Evolutionary conservation across 352 stramenopile genomes (phyloP).

Genomic region (Phytophthora melonis): DNA sequence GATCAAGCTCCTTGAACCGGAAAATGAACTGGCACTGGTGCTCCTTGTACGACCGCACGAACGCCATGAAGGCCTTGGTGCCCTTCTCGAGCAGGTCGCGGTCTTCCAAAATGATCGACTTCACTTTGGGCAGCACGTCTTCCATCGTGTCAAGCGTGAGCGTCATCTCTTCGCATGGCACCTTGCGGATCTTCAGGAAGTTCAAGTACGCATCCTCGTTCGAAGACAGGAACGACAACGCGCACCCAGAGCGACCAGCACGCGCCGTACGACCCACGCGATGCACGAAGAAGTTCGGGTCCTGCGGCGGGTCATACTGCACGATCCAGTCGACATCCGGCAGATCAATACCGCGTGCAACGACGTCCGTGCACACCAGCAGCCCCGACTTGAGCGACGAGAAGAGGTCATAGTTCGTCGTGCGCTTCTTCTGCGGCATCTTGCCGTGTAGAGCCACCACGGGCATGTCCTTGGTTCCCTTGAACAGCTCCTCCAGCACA

Average conservation of each 20-base stretch:
- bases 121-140: slow-evolving; percentile 92
- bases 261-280: slow-evolving; percentile 97
- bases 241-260: slow-evolving; percentile 93
- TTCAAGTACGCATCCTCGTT: slow-evolving; percentile 98
- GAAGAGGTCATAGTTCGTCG: slow-evolving; percentile 80
- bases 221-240: slow-evolving; percentile 95
- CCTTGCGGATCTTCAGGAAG: slow-evolving; percentile 95
- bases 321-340: slow-evolving; percentile 99
- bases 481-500: slow-evolving; percentile 88
- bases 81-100: slow-evolving; percentile 98
- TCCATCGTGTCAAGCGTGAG: slow-evolving; percentile 71
- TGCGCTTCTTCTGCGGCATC: slow-evolving; percentile 93
- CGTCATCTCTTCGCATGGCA: slow-evolving; percentile 89
- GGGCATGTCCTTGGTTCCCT: slow-evolving; percentile 43
- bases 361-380: slow-evolving; percentile 99
- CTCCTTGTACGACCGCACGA: slow-evolving; percentile 99
- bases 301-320: slow-evolving; percentile 97
- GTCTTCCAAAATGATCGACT: slow-evolving; percentile 91
- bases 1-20: slow-evolving; percentile 97
- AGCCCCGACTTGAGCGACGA: slow-evolving; percentile 71
- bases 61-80: slow-evolving; percentile 99
- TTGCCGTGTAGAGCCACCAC: slow-evolving; percentile 94
- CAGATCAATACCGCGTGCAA: slow-evolving; percentile 98
- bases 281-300: slow-evolving; percentile 99
- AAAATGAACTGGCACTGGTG: slow-evolving; percentile 99